Evolutionary conservation across 2,329 filamentous ascomycete species (phyloP).

Genomic region (Scedosporium aurantiacum): DNA sequence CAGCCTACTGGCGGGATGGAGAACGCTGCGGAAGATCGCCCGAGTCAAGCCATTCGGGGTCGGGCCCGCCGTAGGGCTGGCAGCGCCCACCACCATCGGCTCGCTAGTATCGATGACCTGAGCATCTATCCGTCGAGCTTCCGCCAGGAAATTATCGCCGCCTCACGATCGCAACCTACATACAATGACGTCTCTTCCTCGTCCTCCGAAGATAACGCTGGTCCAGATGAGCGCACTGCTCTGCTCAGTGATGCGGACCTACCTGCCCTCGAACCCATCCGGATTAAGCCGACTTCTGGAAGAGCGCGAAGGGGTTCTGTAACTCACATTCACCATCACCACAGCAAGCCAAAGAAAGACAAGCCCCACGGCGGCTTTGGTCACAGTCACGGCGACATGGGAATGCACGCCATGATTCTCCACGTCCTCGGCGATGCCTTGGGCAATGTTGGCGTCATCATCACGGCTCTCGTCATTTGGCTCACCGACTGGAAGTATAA

Average conservation of each 20-base stretch:
- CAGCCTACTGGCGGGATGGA: constrained; percentile 13
- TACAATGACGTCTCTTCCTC: neutral
- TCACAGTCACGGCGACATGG: constrained; percentile 79
- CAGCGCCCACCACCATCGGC: constrained; percentile 41
- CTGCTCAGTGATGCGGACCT: constrained; percentile 25
- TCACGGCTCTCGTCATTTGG: constrained; percentile 82
- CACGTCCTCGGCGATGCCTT: constrained; percentile 74
- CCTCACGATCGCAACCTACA: constrained; percentile 26
- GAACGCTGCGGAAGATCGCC: neutral
- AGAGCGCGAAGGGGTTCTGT: constrained; percentile 35
- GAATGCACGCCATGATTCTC: constrained; percentile 79
- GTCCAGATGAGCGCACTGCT: constrained; percentile 34
- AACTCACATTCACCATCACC: constrained; percentile 65
- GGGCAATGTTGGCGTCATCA: constrained; percentile 78
- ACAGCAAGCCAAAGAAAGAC: constrained; percentile 31
- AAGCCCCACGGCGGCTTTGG: constrained; percentile 61
- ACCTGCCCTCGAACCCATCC: constrained; percentile 1
- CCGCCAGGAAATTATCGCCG: constrained; percentile 83
- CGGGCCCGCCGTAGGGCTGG: constrained; percentile 33
- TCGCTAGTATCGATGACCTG: constrained; percentile 59
- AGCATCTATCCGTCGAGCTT: constrained; percentile 84
- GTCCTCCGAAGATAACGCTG: constrained; percentile 37
- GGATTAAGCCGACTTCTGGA: constrained; percentile 7
- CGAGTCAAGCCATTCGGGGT: constrained; percentile 20
- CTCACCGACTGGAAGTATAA: constrained; percentile 70